Evolutionary conservation across 208 protist genomes (phyloP), one percentile per base, ranked within the genome.

Genomic region (Crithidia fasciculata): DNA sequence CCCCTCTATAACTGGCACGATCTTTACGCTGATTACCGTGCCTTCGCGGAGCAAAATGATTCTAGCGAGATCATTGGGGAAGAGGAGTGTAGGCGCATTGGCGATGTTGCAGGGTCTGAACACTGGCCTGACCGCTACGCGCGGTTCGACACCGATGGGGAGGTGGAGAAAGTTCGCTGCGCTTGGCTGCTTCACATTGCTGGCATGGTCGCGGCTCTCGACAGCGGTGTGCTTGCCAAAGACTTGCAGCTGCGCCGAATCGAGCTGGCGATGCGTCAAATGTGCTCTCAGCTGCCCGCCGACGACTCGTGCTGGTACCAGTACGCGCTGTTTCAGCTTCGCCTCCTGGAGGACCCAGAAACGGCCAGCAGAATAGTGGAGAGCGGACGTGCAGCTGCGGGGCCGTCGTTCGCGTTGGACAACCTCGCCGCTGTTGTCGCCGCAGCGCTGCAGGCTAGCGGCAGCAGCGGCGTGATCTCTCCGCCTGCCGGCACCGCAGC

Each of bases 191-290:
- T 16, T 7, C 81, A 92, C 49, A 63, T 94, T 18, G 50, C 68
- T 12, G 56, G 10, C 49, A 88, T 96, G 83, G 45, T 87, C 13
- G 39, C 49, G 10, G 57, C 19, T 8, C 76, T 89, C 15, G 56
- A 78, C 3, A 61, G 68, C 16, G 64, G 60, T 13, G 58, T 58
- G 19, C 61, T 85, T 53, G 44, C 55, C 7, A 52, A 19, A 9
- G 88, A 91, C 36, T 57, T 96, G 49, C 82, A 96, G 40, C 58
- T 89, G 13, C 69, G 83, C 37, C 87, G 92, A 7, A 87, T 91
- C n/a, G 88, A 94, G 45, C 73, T 96, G 57, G 92, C 92, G 19
- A 88, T 89, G 71, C 80, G 89, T 10, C 92, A 96, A 58, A 85
- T 96, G 81, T 94, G 89, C 69, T 74, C 62, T 28, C 87, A 93